Conservation (phyloP, 2,329 filamentous ascomycete species). For the Diaporthe destruens region DNA sequence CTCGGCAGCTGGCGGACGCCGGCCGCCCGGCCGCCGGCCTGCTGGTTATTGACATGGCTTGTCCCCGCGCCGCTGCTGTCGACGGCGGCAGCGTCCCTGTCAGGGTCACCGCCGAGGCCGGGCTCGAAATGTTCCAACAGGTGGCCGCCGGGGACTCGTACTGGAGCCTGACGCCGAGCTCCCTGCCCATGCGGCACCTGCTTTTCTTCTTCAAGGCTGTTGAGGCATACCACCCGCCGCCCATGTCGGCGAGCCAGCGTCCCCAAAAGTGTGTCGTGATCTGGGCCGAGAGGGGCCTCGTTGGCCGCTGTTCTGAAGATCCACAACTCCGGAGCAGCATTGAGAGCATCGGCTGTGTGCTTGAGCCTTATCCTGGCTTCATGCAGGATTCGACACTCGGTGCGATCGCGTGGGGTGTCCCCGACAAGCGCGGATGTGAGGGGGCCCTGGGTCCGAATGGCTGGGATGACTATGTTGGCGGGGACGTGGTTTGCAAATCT, state of each 20-base stretch:
- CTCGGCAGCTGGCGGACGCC: too few relatives aligned
- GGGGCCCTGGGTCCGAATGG: constrained; percentile 36
- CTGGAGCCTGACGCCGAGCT: constrained; percentile 17
- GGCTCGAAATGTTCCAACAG: neutral
- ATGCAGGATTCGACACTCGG: constrained; percentile 38
- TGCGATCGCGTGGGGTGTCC: constrained; percentile 31
- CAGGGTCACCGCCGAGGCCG: constrained; percentile 23
- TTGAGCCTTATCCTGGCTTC: constrained; percentile 31
- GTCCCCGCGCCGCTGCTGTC: too few relatives aligned
- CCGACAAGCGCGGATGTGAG: constrained; percentile 33
- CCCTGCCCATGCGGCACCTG: constrained; percentile 29
- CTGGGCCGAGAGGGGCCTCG: constrained; percentile 27
- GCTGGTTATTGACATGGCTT: too few relatives aligned
- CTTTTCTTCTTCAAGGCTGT: constrained; percentile 30
- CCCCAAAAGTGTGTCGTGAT: constrained; percentile 26
- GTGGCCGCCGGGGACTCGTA: neutral
- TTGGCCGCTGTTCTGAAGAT: constrained; percentile 27
- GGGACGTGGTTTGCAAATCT: constrained; percentile 24
- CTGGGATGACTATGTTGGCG: constrained; percentile 34
- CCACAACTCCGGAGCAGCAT: constrained; percentile 15
- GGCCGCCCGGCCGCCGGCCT: too few relatives aligned
- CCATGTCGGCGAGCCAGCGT: constrained; percentile 21
- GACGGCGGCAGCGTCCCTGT: neutral
- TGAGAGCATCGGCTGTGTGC: constrained; percentile 21
- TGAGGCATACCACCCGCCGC: constrained; percentile 29